Conservation (phyloP, 2,329 filamentous ascomycete genomes). For the Alternaria hordeiaustralica region DNA sequence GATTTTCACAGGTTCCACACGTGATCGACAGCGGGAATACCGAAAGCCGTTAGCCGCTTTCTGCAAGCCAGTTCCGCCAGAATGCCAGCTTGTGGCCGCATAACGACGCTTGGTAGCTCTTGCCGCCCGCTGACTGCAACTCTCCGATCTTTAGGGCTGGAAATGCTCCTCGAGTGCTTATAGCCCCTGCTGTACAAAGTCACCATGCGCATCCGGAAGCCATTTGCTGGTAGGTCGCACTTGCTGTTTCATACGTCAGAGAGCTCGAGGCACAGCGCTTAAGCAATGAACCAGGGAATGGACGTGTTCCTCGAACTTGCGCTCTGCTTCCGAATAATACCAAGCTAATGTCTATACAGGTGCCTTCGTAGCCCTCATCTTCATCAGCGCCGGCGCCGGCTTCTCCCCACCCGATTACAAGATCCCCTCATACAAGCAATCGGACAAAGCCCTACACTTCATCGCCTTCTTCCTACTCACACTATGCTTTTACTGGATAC, state of each 20-base stretch:
- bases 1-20: conserved; percentile 20
- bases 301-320: background rate
- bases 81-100: conserved; percentile 14
- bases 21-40: conserved; percentile 10
- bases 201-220: conserved; percentile 16
- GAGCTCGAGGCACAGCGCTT: background rate
- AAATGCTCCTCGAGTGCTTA: background rate
- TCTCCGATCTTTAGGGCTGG: background rate
- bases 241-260: background rate
- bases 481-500: conserved; percentile 90
- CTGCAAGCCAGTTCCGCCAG: conserved; percentile 8
- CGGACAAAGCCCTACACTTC: conserved; percentile 87
- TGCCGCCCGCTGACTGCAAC: conserved; percentile 3
- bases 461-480: conserved; percentile 91
- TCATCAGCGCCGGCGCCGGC: conserved; percentile 74
- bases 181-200: background rate
- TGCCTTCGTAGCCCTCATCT: conserved; percentile 62
- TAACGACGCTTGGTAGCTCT: conserved; percentile 8
- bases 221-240: conserved; percentile 15
- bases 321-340: background rate
- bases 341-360: conserved; percentile 33
- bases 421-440: conserved; percentile 68
- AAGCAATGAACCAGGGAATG: background rate
- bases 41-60: background rate
- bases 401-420: conserved; percentile 63